These are phyloP conservation scores for Typha latifolia DNA, from an alignment of 176 grass and related monocot genomes.

Conservation along the genomic window DNA sequence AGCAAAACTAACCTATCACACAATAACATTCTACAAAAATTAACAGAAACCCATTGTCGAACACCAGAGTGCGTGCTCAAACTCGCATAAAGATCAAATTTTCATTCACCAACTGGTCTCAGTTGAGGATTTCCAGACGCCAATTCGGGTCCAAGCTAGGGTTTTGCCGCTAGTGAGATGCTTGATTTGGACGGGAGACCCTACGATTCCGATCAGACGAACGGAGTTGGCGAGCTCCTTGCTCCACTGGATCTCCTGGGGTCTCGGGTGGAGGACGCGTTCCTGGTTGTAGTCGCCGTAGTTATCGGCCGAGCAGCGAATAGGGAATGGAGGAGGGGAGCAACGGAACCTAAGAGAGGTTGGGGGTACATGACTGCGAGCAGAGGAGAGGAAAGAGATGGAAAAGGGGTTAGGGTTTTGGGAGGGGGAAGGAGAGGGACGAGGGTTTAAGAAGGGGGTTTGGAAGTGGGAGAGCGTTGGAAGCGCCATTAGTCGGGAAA, in stretches of 20 bases:
- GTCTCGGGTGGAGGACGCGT: constrained; percentile 23
- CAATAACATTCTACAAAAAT: not conserved
- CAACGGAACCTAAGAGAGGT: not conserved
- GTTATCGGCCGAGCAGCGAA: constrained; percentile 9
- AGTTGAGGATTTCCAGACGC: constrained; percentile 61
- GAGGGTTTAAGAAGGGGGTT: constrained; percentile 8
- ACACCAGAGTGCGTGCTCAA: not conserved
- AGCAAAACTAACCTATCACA: not conserved
- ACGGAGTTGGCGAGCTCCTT: constrained; percentile 65
- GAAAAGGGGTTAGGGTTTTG: constrained; percentile 19
- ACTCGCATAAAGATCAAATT: not conserved
- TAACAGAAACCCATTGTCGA: not conserved
- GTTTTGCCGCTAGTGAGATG: constrained; percentile 52
- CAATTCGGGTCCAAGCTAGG: constrained; percentile 66
- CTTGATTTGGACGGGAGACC: constrained; percentile 58
- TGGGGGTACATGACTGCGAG: not conserved
- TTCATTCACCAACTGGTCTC: constrained; percentile 56
- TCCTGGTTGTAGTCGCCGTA: constrained; percentile 13
- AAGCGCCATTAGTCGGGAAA: constrained; percentile 7
- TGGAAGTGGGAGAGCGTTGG: not conserved
- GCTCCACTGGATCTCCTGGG: constrained; percentile 64
- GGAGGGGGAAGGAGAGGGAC: not conserved
- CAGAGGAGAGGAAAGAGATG: not conserved
- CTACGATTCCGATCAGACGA: constrained; percentile 65
- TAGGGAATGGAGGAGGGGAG: not conserved